A percentile compares a stretch with the other conserved stretches of the same genome.
phyloP scores from a whole-genome alignment of 2,329 filamentous ascomycete species.

The Fusarium dlaminii region DNA sequence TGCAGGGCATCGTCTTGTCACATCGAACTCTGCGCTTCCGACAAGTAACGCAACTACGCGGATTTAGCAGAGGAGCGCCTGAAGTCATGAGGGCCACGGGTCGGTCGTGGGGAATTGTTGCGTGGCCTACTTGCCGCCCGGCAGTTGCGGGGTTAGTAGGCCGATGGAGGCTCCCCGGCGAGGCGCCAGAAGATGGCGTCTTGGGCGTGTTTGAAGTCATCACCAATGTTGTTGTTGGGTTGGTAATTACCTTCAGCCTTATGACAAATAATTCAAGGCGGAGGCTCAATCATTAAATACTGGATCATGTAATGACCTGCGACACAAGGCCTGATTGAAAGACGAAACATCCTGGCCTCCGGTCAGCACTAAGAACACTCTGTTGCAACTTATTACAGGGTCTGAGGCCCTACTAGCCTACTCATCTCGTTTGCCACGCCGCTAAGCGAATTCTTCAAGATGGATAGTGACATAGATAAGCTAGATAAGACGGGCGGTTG shows the following conservation, averaged over 20 bases:
- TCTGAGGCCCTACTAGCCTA: background rate
- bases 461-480: background rate
- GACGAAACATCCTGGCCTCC: background rate
- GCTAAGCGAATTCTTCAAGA: background rate
- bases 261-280: no score
- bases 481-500: background rate
- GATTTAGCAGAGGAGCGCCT: conserved; percentile 50
- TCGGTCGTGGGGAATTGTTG: conserved; percentile 30
- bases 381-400: background rate
- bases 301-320: background rate
- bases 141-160: conserved; percentile 4
- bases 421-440: background rate
- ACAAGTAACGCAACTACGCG: conserved; percentile 59
- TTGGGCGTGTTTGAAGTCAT: conserved; percentile 25
- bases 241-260: background rate
- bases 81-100: conserved; percentile 36
- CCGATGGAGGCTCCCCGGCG: background rate
- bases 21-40: conserved; percentile 74
- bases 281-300: background rate
- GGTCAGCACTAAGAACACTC: conserved; percentile 17
- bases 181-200: conserved; percentile 20
- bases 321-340: background rate
- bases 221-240: background rate
- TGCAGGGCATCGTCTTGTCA: conserved; percentile 78
- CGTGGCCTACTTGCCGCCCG: conserved; percentile 11